Evolutionary conservation across 306 rosid genomes (phyloP).

Genomic region (Coriaria nepalensis): DNA sequence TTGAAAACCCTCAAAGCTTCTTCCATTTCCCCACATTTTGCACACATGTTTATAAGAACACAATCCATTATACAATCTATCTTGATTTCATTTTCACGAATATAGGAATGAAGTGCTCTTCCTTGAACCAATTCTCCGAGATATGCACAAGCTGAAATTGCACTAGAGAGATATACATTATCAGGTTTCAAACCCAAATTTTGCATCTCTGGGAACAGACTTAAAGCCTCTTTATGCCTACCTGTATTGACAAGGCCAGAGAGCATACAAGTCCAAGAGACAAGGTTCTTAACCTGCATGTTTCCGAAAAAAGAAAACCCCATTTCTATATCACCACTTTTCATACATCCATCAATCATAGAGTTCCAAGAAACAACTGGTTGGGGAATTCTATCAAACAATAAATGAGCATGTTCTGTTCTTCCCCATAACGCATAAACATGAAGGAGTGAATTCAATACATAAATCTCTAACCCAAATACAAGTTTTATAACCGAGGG

Average conservation of each 20-base stretch:
- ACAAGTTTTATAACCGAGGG: slow-evolving; percentile 56
- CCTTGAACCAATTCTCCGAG: slow-evolving; percentile 46
- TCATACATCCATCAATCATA: slow-evolving; percentile 43
- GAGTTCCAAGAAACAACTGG: slow-evolving; percentile 50
- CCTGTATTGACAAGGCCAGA: slow-evolving; percentile 31
- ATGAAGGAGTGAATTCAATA: slow-evolving; percentile 41
- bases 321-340: slow-evolving; percentile 23
- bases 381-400: slow-evolving; percentile 29
- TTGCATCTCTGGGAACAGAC: slow-evolving; percentile 31
- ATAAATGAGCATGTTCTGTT: slow-evolving; percentile 22
- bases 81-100: slow-evolving; percentile 23
- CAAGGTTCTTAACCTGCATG: slow-evolving; percentile 38
- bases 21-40: slow-evolving; percentile 46
- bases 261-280: slow-evolving; percentile 47
- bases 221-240: slow-evolving; percentile 28
- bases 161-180: slow-evolving; percentile 20
- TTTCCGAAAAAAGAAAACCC: slow-evolving; percentile 28
- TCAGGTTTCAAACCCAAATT: slow-evolving; percentile 34
- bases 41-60: slow-evolving; percentile 39
- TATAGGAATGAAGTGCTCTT: slow-evolving; percentile 31
- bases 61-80: slow-evolving; percentile 35
- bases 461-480: slow-evolving; percentile 39
- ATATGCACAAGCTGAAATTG: slow-evolving; percentile 46
- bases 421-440: slow-evolving; percentile 33
- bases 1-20: slow-evolving; percentile 24